Base-by-base conservation (phyloP, 495 filamentous ascomycete species). In the Trypethelium eluteriae region DNA sequence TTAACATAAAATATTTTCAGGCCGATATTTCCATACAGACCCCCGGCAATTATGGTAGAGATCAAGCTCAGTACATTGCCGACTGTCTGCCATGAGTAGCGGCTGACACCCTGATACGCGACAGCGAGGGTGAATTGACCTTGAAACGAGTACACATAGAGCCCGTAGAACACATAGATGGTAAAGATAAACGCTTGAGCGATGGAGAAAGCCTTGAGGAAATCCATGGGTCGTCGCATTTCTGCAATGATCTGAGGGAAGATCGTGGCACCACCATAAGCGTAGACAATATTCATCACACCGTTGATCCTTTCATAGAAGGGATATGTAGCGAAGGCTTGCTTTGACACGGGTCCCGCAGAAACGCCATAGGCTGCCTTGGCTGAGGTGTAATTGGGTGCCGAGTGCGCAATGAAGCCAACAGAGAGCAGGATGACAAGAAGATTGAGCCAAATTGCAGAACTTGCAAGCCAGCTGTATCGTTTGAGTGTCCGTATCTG, bases 161-260 rank as follows among this genome's bases (percentile, higher is more conserved):
- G 73, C 2, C 85, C 85, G 70, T 84, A 88, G 68, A 85, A 70
- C 38, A 75, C 38, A 59, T 75, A 75, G 38, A 71, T 64, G 6
- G 57, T 62, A 66, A 70, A 75, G 63, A 75, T 75, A 63, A 75
- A 68, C 25, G 64, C 57, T 46, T 75, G 78, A 18, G 84, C 85
- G 47, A 80, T 72, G 66, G 83, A 77, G 70, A 87, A 78, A 0
- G 82, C 82, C 70, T 87, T 88, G 77, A 83, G 82, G 69, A 88
- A 88, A 64, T 88, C 85, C 59, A 76, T 77, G 0, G 85, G 85
- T 39, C 83, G 79, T 39, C 82, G 81, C 84, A 87, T 89, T 73
- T 90, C 87, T 16, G 86, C 81, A 65, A 88, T 76, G 73, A 90
- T 87, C 67, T 88, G 85, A 53, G 85, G 80, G 72, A 87, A 89